Base-by-base conservation (phyloP, 768 basidiomycete species). In the Mycena floridula region DNA sequence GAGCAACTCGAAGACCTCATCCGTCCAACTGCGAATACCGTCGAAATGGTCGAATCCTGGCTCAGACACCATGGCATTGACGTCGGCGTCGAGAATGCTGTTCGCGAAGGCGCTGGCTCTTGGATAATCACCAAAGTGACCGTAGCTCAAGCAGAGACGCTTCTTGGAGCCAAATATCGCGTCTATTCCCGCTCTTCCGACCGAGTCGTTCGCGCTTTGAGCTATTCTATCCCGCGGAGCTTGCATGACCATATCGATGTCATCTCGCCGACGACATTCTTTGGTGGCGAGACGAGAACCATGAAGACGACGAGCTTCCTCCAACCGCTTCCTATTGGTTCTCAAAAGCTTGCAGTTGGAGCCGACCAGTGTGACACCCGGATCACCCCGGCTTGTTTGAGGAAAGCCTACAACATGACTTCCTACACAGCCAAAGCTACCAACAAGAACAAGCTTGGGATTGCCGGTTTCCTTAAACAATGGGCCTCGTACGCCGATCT, bases 111-210 rank as follows among this genome's bases (percentile, higher is more conserved):
- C 3, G 70, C 75, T 0, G 56, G 60, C 13, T 74, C 76, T 41
- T 77, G 72, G 76, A 54, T 77, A 11, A 66, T 59, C 8, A 55
- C 74, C 27, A 60, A 50, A n/a, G 60, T 76, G 3, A 64, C 74
- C 0, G 60, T 77, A 25, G 16, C 53, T 7, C 46, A 64, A 11
- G 76, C 71, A 0, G 77, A 78, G 51, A 53, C 64, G 42, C 72
- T 77, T 24, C 25, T 26, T 8, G 24, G 7, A 24, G 21, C 36
- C 7, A 42, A 7, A 5, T 28, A 39, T 43, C 20, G 22, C 12
- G 16, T 36, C 13, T 4, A 16, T 30, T 4, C 42, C 73, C 67
- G 47, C 68, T 23, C 77, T 62, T 57, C 57, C 54, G 7, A 64
- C 74, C 48, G 49, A 36, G 51, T 40, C 49, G 55, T 59, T 18